These are phyloP conservation scores for Wickerhamiella lipophila DNA, from an alignment of 805 yeast species.

Conservation along the genomic window DNA sequence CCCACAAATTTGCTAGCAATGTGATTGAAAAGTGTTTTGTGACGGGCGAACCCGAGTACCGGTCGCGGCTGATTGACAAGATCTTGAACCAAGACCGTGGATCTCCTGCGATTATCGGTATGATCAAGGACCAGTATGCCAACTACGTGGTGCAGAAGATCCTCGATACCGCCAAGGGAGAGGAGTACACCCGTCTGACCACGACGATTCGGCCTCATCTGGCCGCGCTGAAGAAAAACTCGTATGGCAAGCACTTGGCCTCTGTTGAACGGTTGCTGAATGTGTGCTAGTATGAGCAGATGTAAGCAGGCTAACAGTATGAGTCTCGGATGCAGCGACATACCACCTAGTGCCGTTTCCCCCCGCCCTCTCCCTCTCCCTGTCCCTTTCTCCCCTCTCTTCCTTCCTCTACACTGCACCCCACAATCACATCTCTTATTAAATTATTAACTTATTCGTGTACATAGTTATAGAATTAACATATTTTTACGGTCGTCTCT, in stretches of 20 bases:
- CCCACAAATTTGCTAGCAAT: conserved; percentile 94
- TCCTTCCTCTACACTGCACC: too few relatives aligned
- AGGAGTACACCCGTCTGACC: conserved; percentile 57
- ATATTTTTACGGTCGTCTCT: too few relatives aligned
- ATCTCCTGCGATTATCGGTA: conserved; percentile 50
- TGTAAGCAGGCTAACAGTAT: too few relatives aligned
- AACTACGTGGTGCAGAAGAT: conserved; percentile 93
- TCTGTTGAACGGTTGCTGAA: conserved; percentile 59
- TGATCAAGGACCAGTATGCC: conserved; percentile 98
- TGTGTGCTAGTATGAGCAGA: background rate
- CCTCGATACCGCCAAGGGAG: conserved; percentile 65
- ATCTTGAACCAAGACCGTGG: conserved; percentile 32
- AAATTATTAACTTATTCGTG: background rate
- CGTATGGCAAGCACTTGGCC: conserved; percentile 71
- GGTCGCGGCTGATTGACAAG: conserved; percentile 48
- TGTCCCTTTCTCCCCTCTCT: too few relatives aligned
- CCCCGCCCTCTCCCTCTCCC: too few relatives aligned
- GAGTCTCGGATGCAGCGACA: too few relatives aligned
- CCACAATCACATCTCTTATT: background rate
- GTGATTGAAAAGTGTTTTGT: conserved; percentile 91
- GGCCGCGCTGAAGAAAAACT: conserved; percentile 54
- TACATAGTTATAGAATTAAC: background rate
- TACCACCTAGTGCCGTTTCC: too few relatives aligned
- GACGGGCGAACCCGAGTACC: conserved; percentile 52
- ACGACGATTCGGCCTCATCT: conserved; percentile 67